Base-by-base conservation (phyloP, 1,284 basidiomycete genomes). In the Volvariella surrecta region DNA sequence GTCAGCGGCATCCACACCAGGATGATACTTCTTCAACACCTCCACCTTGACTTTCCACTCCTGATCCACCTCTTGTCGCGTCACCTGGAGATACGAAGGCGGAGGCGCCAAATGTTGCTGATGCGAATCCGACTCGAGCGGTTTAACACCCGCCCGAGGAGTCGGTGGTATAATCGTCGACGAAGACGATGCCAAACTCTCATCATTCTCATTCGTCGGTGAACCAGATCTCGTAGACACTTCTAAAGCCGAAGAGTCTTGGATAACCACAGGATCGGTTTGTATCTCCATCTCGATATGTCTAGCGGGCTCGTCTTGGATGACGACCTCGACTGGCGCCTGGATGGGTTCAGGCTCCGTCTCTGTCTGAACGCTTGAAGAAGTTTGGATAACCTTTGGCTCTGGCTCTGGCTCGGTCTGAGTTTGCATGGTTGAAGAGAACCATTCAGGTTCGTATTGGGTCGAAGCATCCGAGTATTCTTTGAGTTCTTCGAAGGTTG, bases 381-480 rank as follows among this genome's bases (percentile, higher is more conserved):
- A 59, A 9, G 56, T 56, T n/a, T 56, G 61, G 45, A 61, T 42
- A 43, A 63, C 55, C 38, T 63, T 63, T 39, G 57, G 61, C 45
- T 62, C 58, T 3, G 65, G 61, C 6, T 28, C 24, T 28, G n/a
- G n/a, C 18, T 66, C 62, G 11, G 71, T 73, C 49, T 72, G 71
- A 17, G 59, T 58, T 37, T 58, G 67, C 18, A 68, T 70, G 22
- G 62, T 60, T 30, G 62, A 51, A 19, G 62, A 61, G 55, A 81
- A 76, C 39, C 72, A 66, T 0, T 63, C 63, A 1, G 66, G 59
- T 22, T 84, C 74, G 52, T 84, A 75, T 59, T 89, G 86, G 1
- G 74, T 79, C 32, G 67, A 73, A 17, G 67, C 76, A 51, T 89
- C 83, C 1, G 73, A 73, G 57, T 84, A 89, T 52, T 82, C 79